A percentile compares a stretch with the other conserved stretches of the same genome.
Conservation (phyloP, 2,329 filamentous ascomycete species). For the Cladophialophora exuberans region DNA sequence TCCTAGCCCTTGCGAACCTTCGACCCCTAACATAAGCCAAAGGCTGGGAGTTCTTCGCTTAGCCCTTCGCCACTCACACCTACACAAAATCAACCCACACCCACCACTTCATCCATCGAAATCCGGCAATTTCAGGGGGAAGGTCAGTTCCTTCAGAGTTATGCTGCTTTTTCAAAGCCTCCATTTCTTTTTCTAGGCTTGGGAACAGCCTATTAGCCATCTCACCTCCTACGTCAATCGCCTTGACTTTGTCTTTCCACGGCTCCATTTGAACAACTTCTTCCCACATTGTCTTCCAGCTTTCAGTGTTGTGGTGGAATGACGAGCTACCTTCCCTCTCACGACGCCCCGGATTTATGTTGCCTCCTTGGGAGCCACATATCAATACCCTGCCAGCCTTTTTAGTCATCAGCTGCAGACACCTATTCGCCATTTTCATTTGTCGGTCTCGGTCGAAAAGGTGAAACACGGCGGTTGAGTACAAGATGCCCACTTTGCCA, state of each 20-base stretch:
- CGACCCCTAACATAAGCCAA: too few species aligned
- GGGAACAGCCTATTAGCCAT: too few species aligned
- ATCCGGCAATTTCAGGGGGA: constrained; percentile 17
- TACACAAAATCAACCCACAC: constrained; percentile 31
- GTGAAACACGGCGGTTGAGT: constrained; percentile 46
- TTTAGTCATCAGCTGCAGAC: constrained; percentile 25
- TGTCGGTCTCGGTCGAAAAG: constrained; percentile 45
- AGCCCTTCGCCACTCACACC: too few species aligned
- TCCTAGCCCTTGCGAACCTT: too few species aligned
- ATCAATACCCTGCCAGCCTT: constrained; percentile 27
- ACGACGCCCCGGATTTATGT: constrained; percentile 24
- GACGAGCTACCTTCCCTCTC: constrained; percentile 21
- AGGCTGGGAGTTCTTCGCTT: too few species aligned
- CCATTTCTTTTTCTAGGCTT: background rate
- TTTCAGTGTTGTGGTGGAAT: constrained; percentile 44
- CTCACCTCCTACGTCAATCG: constrained; percentile 26
- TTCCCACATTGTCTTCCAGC: constrained; percentile 59
- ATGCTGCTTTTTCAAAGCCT: background rate
- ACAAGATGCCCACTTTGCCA: constrained; percentile 40
- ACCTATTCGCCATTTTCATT: constrained; percentile 30
- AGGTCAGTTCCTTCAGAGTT: constrained; percentile 1
- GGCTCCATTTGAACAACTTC: constrained; percentile 49
- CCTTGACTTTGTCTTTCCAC: constrained; percentile 28
- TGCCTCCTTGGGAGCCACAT: constrained; percentile 34
- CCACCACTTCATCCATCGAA: constrained; percentile 32